Conservation (phyloP, 2,329 filamentous ascomycete species). For the Claviceps arundinis region DNA sequence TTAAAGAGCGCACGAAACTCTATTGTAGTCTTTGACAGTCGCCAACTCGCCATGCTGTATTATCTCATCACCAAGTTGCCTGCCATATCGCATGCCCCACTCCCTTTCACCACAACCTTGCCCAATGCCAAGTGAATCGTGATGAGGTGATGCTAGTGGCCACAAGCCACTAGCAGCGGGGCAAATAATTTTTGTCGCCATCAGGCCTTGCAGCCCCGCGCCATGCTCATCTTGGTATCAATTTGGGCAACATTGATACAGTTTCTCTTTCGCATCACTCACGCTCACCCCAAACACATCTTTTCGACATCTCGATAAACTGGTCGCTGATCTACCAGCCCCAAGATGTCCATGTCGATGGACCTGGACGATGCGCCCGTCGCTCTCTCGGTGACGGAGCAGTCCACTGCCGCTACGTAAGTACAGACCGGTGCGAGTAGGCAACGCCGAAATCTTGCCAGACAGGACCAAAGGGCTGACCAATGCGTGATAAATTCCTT, state of each 20-base stretch:
- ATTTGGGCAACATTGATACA: background rate
- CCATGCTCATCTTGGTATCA: background rate
- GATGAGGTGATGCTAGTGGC: too few relatives aligned
- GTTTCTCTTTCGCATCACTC: background rate
- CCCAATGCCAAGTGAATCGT: too few relatives aligned
- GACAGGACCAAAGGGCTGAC: background rate
- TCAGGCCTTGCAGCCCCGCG: background rate
- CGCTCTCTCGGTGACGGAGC: constrained; percentile 19
- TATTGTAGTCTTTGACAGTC: too few relatives aligned
- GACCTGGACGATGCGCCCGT: constrained; percentile 30
- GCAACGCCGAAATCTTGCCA: background rate
- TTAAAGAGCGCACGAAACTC: too few relatives aligned
- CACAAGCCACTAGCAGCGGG: background rate
- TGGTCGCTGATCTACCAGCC: constrained; percentile 4
- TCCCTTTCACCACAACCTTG: too few relatives aligned
- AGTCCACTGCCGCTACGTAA: constrained; percentile 27
- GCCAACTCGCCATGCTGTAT: too few relatives aligned
- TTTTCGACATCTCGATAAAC: background rate
- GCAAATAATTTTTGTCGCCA: background rate
- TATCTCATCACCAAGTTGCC: too few relatives aligned
- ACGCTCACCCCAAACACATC: background rate
- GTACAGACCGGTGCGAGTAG: constrained; percentile 9
- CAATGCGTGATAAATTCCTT: background rate
- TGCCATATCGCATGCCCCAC: too few relatives aligned
- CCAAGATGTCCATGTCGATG: constrained; percentile 30